Evolutionary conservation across 345 rosid genomes (phyloP), one percentile per base, ranked within the genome.

Genomic region (Hypericum perforatum): DNA sequence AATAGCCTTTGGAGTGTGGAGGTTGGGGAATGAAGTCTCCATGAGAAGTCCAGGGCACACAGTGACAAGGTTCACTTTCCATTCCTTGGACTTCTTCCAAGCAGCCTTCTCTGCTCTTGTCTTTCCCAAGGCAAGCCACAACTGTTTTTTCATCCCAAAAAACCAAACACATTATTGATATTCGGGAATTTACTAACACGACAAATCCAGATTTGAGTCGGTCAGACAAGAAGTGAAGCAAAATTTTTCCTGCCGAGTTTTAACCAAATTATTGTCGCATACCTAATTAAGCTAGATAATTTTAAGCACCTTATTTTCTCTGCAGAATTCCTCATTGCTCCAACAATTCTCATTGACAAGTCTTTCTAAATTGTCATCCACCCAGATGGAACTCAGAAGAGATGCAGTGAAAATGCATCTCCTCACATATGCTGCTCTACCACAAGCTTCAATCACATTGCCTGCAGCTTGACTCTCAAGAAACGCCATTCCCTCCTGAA

Each of bases 61-160:
- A 0, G 78, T 70, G 2, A 63, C 70, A 4, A 74, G 64, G 6
- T 63, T 70, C 61, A 74, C 67, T 50, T 60, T 70, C 61, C 63
- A 11, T 61, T 74, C 78, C 37, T 40, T 63, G 12, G 78, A 64
- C 57, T 57, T 66, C 41, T n/a, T 54, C 78, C 78, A 74, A 22
- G 73, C 72, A 37, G 53, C 54, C 51, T 64, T 67, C 64, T 74
- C 78, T 7, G 78, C 78, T 59, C 9, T 14, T 6, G 67, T 63
- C 63, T 66, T 70, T 1, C 78, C 78, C 56, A 74, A 37, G 16
- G 78, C 78, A 41, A 67, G 53, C 78, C 78, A 74, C 9, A 70
- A 58, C 78, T 74, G 67, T 41, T 48, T 7, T 45, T 44, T 58
- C 45, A 44, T n/a, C 38, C 41, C 37, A 53, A 43, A 1, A 16